Evolutionary conservation across 805 yeast genomes (phyloP).

Genomic region (Grigorovia humatica): DNA sequence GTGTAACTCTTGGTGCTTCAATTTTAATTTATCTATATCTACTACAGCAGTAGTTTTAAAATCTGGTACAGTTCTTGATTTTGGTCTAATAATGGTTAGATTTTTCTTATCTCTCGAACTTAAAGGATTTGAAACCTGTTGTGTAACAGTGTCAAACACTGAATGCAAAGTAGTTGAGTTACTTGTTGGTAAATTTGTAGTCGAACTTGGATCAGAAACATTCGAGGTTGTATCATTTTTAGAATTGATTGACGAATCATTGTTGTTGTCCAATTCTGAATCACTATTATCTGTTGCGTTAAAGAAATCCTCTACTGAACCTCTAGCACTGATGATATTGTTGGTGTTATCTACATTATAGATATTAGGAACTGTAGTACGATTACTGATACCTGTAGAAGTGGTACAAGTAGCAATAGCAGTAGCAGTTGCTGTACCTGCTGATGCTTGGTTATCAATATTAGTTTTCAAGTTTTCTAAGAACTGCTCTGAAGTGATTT

Average conservation of each 20-base stretch:
- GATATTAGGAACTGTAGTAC: slow-evolving; percentile 11
- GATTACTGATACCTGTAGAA: slow-evolving; percentile 15
- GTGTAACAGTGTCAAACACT: slow-evolving; percentile 10
- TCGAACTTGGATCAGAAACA: neutral
- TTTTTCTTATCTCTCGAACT: slow-evolving; percentile 6
- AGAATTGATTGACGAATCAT: neutral
- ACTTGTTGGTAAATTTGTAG: neutral
- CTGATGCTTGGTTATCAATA: neutral
- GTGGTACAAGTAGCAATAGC: slow-evolving; percentile 14
- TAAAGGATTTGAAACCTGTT: neutral
- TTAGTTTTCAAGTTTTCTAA: slow-evolving; percentile 31
- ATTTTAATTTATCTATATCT: slow-evolving; percentile 22
- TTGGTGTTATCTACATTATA: neutral
- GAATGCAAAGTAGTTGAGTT: slow-evolving; percentile 5
- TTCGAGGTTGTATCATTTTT: neutral
- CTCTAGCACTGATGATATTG: slow-evolving; percentile 11
- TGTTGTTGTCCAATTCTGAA: neutral
- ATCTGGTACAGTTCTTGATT: slow-evolving; percentile 27
- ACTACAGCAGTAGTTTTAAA: slow-evolving; percentile 19
- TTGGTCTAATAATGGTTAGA: slow-evolving; percentile 26
- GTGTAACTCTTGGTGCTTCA: slow-evolving; percentile 18
- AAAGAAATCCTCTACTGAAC: slow-evolving; percentile 47
- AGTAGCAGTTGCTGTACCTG: slow-evolving; percentile 6
- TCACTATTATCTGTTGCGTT: slow-evolving; percentile 16
- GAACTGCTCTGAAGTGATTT: slow-evolving; percentile 24